Conservation (phyloP, 2,329 filamentous ascomycete genomes). For the Leptographium lundbergii region DNA sequence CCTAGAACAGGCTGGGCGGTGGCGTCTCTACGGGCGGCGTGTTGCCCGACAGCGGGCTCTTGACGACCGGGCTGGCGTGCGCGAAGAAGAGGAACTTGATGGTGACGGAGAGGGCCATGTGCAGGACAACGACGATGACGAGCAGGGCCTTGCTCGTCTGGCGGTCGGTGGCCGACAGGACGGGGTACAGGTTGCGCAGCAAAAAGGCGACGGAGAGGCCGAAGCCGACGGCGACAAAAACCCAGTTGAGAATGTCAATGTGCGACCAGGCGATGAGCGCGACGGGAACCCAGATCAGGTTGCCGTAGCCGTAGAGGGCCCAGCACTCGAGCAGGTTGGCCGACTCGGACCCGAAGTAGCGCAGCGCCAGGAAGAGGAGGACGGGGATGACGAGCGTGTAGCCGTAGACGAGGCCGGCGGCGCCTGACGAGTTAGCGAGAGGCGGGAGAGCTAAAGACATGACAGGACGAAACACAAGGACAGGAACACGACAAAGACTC, state of each 20-base stretch:
- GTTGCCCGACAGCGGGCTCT: neutral
- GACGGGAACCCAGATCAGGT: slow-evolving; percentile 94
- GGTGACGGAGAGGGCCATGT: slow-evolving; percentile 79
- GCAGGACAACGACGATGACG: slow-evolving; percentile 69
- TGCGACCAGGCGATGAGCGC: slow-evolving; percentile 85
- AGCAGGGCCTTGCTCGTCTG: slow-evolving; percentile 84
- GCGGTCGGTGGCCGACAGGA: slow-evolving; percentile 82
- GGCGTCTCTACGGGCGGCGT: neutral
- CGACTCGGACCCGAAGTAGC: slow-evolving; percentile 90
- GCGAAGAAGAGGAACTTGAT: slow-evolving; percentile 98
- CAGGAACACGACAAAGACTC: slow-evolving; percentile 14
- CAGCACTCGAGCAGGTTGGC: slow-evolving; percentile 92
- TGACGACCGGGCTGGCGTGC: slow-evolving; percentile 46
- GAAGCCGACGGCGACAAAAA: slow-evolving; percentile 81
- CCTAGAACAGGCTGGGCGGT: neutral
- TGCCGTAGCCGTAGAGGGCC: slow-evolving; percentile 91
- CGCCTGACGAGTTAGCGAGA: slow-evolving; percentile 34
- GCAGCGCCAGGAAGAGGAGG: slow-evolving; percentile 72
- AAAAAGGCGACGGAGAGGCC: slow-evolving; percentile 73
- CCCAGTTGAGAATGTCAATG: slow-evolving; percentile 77
- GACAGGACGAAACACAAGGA: too few species aligned
- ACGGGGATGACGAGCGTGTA: slow-evolving; percentile 84
- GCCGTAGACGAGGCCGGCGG: slow-evolving; percentile 86
- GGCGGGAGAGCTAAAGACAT: too few species aligned
- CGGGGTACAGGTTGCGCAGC: slow-evolving; percentile 76